Base-by-base conservation (phyloP, 2,329 filamentous ascomycete species). In the Cladosporium oxysporum region DNA sequence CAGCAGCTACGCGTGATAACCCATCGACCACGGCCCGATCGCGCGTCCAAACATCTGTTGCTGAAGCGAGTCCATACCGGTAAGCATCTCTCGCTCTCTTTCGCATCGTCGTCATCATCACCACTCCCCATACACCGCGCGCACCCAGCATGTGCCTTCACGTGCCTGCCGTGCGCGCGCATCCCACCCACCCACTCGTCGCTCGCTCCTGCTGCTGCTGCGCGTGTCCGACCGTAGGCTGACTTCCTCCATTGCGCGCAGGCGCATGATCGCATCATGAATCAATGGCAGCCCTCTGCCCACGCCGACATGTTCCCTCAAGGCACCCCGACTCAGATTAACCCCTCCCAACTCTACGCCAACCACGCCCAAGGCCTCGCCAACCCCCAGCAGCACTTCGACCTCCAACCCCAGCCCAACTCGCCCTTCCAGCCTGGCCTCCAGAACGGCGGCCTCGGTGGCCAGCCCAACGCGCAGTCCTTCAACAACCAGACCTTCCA, bases 401-500 rank as follows among this genome's bases (percentile, higher is more conserved):
- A 86, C 72, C 79, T 82, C 52, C 41, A 47, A 63, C 79, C 78
- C 60, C 55, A 52, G 37, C 58, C 65, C 26, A 63, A 49, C 62
- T 65, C 63, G 41, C 83, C 85, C 72, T 84, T 85, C 71, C 82
- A 83, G 76, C 78, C 75, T 75, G 83, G 84, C 75, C 90, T 94
- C 86, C 91, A 91, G 77, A 95, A 94, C 82, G 90, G 91, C 80
- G 87, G 85, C 74, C 90, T 92, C 84, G 29, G 21, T 31, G 31
- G 29, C 35, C 33, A 52, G 33, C 93, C 92, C 79, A 88, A 88
- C 68, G 93, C 92, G 63, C 91, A 91, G 53, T 76, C 73, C 57
- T 88, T 88, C 66, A 94, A 91, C 78, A 91, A 91, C 75, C 87
- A 90, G 68, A 86, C 87, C 74, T 96, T 94, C 82, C 90, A 93